Conservation (phyloP, 2,329 filamentous ascomycete species). For the Blumeria graminis region DNA sequence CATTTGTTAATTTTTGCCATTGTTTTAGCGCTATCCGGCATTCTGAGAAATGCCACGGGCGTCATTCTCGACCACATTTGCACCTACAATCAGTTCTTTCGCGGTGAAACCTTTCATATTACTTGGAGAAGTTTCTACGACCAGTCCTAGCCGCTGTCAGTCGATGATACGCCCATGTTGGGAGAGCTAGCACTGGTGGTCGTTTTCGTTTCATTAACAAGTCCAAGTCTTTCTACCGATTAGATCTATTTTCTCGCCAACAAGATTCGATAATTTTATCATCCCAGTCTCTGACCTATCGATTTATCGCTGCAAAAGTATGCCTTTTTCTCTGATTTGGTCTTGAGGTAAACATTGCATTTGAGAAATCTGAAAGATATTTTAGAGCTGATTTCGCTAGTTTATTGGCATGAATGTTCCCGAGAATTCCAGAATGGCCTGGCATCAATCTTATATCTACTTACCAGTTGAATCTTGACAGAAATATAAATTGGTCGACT, state of each 20-base stretch:
- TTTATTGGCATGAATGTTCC: no score
- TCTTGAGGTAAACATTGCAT: no score
- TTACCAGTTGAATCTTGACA: no score
- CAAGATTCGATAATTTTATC: background rate
- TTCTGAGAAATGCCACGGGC: background rate
- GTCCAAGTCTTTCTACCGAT: background rate
- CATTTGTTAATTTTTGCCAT: background rate
- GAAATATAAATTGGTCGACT: no score
- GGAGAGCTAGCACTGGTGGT: background rate
- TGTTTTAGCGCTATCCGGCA: background rate
- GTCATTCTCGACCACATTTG: background rate
- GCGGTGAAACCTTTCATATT: no score
- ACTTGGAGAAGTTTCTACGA: background rate
- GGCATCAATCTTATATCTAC: no score
- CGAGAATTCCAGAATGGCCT: no score
- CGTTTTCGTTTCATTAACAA: background rate
- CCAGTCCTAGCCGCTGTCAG: background rate
- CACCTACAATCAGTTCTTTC: no score
- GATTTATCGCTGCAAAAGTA: no score
- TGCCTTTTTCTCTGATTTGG: no score
- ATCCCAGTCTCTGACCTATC: background rate
- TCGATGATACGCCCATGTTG: background rate
- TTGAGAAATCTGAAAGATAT: no score
- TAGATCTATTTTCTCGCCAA: background rate
- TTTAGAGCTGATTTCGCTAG: no score